phyloP scores from a whole-genome alignment of 2,329 filamentous ascomycete genomes.

The Phyllosticta capitalensis region DNA sequence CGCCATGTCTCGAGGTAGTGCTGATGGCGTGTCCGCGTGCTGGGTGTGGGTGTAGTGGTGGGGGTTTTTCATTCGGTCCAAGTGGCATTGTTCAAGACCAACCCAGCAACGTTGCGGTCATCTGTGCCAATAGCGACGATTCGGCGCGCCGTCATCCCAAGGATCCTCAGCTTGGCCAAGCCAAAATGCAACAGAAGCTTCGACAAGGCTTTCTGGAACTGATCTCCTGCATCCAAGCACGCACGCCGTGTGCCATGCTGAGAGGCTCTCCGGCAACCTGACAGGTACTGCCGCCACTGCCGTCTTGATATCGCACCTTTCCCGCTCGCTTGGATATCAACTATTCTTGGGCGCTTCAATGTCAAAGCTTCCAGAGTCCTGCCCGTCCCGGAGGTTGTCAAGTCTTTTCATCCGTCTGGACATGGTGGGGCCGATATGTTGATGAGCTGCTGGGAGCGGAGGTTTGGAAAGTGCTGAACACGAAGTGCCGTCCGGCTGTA shows the following conservation, averaged over 20 bases:
- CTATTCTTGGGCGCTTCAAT: not conserved
- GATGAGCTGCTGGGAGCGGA: not conserved
- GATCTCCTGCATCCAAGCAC: not conserved
- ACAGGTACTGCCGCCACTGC: not conserved
- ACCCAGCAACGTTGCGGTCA: not conserved
- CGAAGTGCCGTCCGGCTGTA: not conserved
- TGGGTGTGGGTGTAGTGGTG: not conserved
- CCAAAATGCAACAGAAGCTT: not conserved
- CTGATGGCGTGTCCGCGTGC: not conserved
- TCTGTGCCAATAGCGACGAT: not conserved
- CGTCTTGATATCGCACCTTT: not conserved
- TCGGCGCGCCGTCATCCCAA: not conserved
- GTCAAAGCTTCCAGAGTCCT: not conserved
- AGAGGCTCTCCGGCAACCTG: not conserved
- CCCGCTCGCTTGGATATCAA: not conserved
- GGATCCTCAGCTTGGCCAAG: not conserved
- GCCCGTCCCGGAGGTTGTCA: not conserved
- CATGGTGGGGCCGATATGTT: not conserved
- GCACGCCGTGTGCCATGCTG: not conserved
- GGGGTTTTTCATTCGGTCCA: not conserved
- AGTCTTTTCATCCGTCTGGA: not conserved
- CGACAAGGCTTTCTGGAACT: not conserved
- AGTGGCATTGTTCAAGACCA: not conserved
- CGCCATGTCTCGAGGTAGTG: not conserved
- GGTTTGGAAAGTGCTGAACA: not conserved